phyloP scores from a whole-genome alignment of 2,329 filamentous ascomycete genomes.

The Ophiostoma piceae region DNA sequence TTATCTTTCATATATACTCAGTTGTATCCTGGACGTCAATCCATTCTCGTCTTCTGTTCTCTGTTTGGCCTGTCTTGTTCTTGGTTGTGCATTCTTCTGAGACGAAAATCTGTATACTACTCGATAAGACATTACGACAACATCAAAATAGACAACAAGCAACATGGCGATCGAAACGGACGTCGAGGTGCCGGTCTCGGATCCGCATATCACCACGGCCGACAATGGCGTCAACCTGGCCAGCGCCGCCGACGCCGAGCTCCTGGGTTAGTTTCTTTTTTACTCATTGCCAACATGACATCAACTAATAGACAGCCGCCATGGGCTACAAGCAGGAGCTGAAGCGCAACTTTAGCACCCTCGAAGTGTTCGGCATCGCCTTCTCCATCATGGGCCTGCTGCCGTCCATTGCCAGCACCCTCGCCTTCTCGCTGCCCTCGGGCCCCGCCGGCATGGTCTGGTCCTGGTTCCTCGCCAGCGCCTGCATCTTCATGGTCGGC shows the following conservation, averaged over 20 bases:
- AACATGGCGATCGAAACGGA: slow-evolving; percentile 18
- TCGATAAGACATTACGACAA: not conserved
- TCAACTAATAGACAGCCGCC: slow-evolving; percentile 19
- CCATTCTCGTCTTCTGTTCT: not conserved
- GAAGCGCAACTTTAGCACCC: slow-evolving; percentile 54
- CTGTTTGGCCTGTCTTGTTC: not conserved
- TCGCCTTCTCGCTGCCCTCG: slow-evolving; percentile 54
- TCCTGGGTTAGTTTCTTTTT: slow-evolving; percentile 26
- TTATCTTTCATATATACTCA: not conserved
- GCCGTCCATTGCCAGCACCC: slow-evolving; percentile 55
- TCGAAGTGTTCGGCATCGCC: slow-evolving; percentile 58
- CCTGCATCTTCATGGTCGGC: slow-evolving; percentile 54
- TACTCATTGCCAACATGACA: not conserved
- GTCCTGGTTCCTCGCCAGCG: slow-evolving; percentile 56
- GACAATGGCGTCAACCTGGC: slow-evolving; percentile 29
- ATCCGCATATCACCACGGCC: slow-evolving; percentile 24
- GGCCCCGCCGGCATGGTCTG: slow-evolving; percentile 59
- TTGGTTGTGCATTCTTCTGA: not conserved
- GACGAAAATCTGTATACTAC: not conserved
- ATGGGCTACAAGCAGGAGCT: slow-evolving; percentile 52
- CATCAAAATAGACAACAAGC: not conserved
- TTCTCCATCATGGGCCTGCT: slow-evolving; percentile 58
- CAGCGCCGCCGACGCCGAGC: slow-evolving; percentile 32
- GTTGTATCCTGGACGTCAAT: not conserved
- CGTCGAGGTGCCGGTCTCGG: slow-evolving; percentile 26